Evolutionary conservation across 2,329 filamentous ascomycete species (phyloP).

Genomic region (Fusarium ramigenum): DNA sequence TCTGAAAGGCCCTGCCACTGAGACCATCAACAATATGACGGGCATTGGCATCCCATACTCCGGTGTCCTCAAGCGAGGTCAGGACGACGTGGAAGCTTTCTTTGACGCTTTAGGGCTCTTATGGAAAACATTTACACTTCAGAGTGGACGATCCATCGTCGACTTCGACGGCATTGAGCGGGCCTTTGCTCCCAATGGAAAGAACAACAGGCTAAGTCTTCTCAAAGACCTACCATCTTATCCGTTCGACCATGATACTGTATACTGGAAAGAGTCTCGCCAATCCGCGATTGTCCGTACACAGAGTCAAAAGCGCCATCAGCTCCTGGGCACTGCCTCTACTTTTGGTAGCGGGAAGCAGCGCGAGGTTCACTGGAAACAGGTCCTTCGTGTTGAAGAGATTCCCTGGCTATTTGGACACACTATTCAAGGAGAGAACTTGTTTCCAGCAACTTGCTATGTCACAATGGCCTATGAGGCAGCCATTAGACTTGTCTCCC

Average conservation of each 20-base stretch:
- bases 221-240: background rate
- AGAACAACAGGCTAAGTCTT: background rate
- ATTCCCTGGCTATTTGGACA: background rate
- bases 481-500: background rate
- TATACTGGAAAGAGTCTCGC: background rate
- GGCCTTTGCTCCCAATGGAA: background rate
- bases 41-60: background rate
- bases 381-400: background rate
- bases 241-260: background rate
- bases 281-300: background rate
- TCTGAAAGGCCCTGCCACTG: background rate
- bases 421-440: background rate
- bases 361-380: background rate
- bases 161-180: background rate
- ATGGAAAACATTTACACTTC: background rate
- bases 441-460: background rate
- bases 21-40: background rate
- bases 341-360: background rate
- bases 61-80: background rate
- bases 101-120: background rate
- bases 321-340: background rate
- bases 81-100: background rate
- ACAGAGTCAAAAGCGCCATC: background rate
- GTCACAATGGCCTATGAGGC: background rate
- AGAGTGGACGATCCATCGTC: background rate